Conservation (phyloP, 352 stramenopile species). For the Globisporangium perplexum region DNA sequence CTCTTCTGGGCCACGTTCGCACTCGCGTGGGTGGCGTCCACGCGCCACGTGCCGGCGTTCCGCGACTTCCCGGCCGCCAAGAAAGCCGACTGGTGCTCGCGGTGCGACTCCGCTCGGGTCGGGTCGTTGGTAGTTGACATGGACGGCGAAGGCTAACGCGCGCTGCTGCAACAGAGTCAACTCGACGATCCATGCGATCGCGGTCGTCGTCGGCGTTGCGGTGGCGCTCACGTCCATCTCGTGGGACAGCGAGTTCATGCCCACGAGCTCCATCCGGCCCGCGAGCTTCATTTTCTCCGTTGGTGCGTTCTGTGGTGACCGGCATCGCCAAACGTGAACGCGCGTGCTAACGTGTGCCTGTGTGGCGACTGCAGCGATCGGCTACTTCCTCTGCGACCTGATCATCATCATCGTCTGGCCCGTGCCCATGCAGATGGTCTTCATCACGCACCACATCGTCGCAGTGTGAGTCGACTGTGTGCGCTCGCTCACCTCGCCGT, state of each 20-base stretch:
- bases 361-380: conserved; percentile 37
- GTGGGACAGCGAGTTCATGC: conserved; percentile 60
- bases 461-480: conserved; percentile 47
- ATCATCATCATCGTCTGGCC: conserved; percentile 79
- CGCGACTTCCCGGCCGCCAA: conserved; percentile 47
- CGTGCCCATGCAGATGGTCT: conserved; percentile 70
- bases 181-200: conserved; percentile 68
- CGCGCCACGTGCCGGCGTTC: conserved; percentile 54
- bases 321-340: neutral
- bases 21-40: conserved; percentile 53
- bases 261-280: conserved; percentile 63
- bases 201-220: conserved; percentile 55
- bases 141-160: neutral
- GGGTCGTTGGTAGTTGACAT: neutral
- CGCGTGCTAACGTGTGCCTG: neutral
- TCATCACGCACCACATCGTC: conserved; percentile 75
- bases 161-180: conserved; percentile 41
- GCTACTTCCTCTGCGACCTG: conserved; percentile 76
- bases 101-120: conserved; percentile 43
- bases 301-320: conserved; percentile 23
- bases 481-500: neutral
- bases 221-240: conserved; percentile 60
- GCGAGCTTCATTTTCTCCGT: conserved; percentile 84
- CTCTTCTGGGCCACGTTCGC: conserved; percentile 70
- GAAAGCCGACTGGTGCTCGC: conserved; percentile 80